Base-by-base conservation (phyloP, 148 eudicot genomes). In the Amaranthus palmeri region DNA sequence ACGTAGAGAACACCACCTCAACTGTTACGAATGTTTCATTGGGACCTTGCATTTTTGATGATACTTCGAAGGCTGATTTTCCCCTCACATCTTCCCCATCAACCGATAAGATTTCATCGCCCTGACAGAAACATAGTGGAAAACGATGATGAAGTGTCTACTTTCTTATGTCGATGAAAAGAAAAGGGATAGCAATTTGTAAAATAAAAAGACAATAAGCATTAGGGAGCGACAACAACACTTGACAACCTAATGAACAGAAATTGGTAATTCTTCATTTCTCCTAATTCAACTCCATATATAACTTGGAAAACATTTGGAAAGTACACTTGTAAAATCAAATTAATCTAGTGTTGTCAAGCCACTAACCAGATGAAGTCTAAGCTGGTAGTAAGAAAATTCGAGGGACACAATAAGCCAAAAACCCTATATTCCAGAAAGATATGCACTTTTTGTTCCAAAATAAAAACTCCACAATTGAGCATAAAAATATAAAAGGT, bases 11-110 rank as follows among this genome's bases (percentile, higher is more conserved):
- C 49, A 75, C 81, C 68, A 93, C 98, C 96, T 79, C 83, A 75
- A 93, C 68, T 65, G 82, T 83, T 80, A 93, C 97, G 82, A 80
- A 84, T 49, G 98, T 88, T 80, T 88, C 97, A 83, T 79, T 88
- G 61, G 98, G 98, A 54, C 98, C 98, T 85, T 87, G 97, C 78
- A 93, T 52, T 78, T 88, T 77, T 71, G 96, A 91, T 51, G 96
- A 93, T 47, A 81, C 98, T 83, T 89, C 98, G 76, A 93, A 93
- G 50, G 96, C 92, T 59, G 97, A 91, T 81, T 85, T 86, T 14
- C 98, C 96, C 71, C 76, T 83, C 74, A 93, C 87, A 84, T 91
- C 90, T 73, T 84, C 86, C 70, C 91, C 98, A 72, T 93, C 87
- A 68, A 93, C 90, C 42, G 90, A 85, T 66, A 93, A 76, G 46